These are phyloP conservation scores for Primulina huaijiensis DNA, from an alignment of 257 asterid genomes.

Conservation along the genomic window DNA sequence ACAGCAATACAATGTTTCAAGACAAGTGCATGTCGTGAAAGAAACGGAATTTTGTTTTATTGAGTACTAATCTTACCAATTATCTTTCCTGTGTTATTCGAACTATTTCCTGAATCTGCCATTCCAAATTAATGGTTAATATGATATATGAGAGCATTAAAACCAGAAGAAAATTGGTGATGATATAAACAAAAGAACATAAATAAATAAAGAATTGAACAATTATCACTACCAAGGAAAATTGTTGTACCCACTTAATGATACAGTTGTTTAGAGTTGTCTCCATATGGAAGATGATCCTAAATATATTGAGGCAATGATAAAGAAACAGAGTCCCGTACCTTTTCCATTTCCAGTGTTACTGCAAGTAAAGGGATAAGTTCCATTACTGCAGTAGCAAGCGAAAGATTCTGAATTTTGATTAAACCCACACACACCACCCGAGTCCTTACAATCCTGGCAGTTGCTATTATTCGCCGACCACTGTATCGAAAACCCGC, in stretches of 20 bases:
- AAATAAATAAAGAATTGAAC: neutral
- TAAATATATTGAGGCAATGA: neutral
- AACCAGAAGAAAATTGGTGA: neutral
- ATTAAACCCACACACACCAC: conserved; percentile 40
- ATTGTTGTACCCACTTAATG: neutral
- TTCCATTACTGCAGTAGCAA: conserved; percentile 23
- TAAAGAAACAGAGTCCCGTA: neutral
- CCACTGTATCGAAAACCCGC: conserved; percentile 36
- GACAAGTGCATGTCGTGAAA: neutral
- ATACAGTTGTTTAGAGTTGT: no score
- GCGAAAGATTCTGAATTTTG: conserved; percentile 11
- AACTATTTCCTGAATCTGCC: neutral
- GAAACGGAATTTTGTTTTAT: neutral
- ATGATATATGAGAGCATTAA: neutral
- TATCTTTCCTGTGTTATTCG: neutral
- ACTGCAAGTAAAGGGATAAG: neutral
- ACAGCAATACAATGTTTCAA: conserved; percentile 13
- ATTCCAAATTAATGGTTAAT: neutral
- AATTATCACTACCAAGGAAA: neutral
- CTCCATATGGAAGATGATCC: neutral
- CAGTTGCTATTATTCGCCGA: conserved; percentile 22
- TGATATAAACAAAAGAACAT: neutral
- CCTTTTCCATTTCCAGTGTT: neutral
- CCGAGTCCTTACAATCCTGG: neutral
- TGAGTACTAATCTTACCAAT: conserved; percentile 5